Percentiles rank a stretch among this genome's conserved stretches.
Evolutionary conservation across 2,329 filamentous ascomycete species (phyloP).

Genomic region (Blumeria graminis): DNA sequence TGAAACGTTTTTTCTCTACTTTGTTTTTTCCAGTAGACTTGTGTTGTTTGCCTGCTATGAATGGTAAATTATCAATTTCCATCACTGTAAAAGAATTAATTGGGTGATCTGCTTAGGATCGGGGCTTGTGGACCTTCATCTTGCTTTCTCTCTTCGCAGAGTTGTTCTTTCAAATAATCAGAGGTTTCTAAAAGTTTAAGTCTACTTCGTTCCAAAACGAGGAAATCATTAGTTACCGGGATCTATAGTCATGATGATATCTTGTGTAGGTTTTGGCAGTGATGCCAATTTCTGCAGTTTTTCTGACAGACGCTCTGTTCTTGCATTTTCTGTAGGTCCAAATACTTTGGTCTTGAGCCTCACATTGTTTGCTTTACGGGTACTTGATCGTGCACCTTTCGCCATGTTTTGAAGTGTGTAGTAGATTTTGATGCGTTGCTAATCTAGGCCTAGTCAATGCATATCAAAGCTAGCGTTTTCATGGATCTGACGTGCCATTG

Average conservation of each 20-base stretch:
- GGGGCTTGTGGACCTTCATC: not conserved
- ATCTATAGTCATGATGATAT: conserved; percentile 6
- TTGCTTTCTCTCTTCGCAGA: not conserved
- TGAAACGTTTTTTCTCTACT: conserved; percentile 28
- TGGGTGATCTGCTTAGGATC: too few relatives aligned
- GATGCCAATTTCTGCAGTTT: conserved; percentile 63
- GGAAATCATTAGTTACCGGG: not conserved
- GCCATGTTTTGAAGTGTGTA: conserved; percentile 37
- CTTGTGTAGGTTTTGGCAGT: conserved; percentile 37
- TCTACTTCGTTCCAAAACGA: too few relatives aligned
- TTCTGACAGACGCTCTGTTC: conserved; percentile 61
- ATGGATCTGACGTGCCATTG: not conserved
- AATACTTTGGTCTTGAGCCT: conserved; percentile 63
- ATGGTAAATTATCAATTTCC: conserved; percentile 25
- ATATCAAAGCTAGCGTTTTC: not conserved
- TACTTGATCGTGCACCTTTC: conserved; percentile 59
- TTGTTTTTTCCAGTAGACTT: conserved; percentile 23
- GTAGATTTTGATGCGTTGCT: too few relatives aligned
- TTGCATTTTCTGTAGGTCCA: conserved; percentile 54
- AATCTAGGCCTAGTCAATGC: too few relatives aligned
- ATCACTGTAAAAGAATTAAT: conserved; percentile 20
- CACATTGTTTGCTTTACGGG: conserved; percentile 61
- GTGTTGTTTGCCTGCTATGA: conserved; percentile 16
- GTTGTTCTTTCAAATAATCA: too few relatives aligned
- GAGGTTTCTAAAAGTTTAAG: too few relatives aligned